These are phyloP conservation scores for Hysterium pulicare DNA, from an alignment of 2,329 filamentous ascomycete genomes.

Conservation along the genomic window DNA sequence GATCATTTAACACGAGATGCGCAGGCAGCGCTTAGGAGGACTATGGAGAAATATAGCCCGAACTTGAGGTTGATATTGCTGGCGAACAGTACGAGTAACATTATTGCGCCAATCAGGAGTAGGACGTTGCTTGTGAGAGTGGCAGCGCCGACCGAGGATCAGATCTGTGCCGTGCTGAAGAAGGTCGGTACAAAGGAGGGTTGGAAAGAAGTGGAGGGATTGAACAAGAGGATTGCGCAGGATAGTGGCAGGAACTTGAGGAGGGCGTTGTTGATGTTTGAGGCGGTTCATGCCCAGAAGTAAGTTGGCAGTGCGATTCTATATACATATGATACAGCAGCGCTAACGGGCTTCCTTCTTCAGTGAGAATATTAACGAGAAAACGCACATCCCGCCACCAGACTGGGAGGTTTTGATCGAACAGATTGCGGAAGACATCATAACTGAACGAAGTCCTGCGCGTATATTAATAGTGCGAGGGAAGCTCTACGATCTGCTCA, in stretches of 20 bases:
- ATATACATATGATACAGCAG: not conserved
- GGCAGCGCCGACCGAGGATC: constrained; percentile 77
- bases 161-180: constrained; percentile 76
- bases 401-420: constrained; percentile 94
- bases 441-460: constrained; percentile 87
- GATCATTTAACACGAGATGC: constrained; percentile 92
- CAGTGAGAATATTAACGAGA: constrained; percentile 86
- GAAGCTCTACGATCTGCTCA: constrained; percentile 94
- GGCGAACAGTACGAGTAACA: constrained; percentile 95
- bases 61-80: constrained; percentile 88
- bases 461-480: constrained; percentile 83
- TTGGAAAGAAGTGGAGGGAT: constrained; percentile 69
- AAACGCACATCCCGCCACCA: constrained; percentile 85
- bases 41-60: constrained; percentile 99
- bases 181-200: constrained; percentile 73
- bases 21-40: constrained; percentile 87
- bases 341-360: not conserved
- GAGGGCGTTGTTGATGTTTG: constrained; percentile 90
- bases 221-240: constrained; percentile 82
- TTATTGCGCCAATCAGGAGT: constrained; percentile 96
- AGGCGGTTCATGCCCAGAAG: constrained; percentile 97
- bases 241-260: constrained; percentile 90
- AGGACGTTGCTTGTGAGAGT: constrained; percentile 89
- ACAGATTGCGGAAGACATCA: constrained; percentile 87
- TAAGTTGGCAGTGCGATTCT: constrained; percentile 51